Evolutionary conservation across 148 eudicot species (phyloP), one percentile per base, ranked within the genome.

Genomic region (Rhododendron vialii): DNA sequence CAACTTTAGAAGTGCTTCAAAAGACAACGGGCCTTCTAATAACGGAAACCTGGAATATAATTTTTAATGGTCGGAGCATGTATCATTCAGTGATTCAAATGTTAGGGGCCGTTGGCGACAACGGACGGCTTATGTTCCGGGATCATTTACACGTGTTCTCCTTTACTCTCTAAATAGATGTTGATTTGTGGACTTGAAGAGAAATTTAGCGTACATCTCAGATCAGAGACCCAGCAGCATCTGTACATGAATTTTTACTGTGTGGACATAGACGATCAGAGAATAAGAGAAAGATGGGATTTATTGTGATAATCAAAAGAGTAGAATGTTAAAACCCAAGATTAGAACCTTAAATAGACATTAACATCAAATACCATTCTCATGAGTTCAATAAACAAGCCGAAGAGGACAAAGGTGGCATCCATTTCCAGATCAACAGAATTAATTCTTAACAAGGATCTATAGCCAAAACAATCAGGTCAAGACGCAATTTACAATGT

Each of bases 1-100:
- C 81, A 90, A 88, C 89, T 86, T 91, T 82, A 92, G 85, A 86
- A 80, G 81, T 86, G 94, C 87, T 50, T 84, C 90, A 57, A 91
- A 91, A 84, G 88, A 17, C 86, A 89, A 87, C 75, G 82, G 78
- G 33, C 80, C 88, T 78, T 85, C 53, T 77, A 85, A 88, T 81
- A 95, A 91, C 83, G 91, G 92, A 33, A 86, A 86, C 82, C 88
- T 91, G 48, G 93, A 91, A 65, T 0, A 55, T 0, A 59, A 6
- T 22, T 59, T 59, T 7, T 22, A 59, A 20, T 22, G n/a, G n/a
- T 20, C 65, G 65, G 26, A 59, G 22, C 26, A 59, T 20, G 10
- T 59, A n/a, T 20, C 26, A 22, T 22, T 59, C n/a, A 20, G 7
- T 20, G 26, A 22, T 59, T 59, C n/a, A 20, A 0, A 59, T 59